Evolutionary conservation across 2,329 filamentous ascomycete species (phyloP), one percentile per base, ranked within the genome.

Genomic region (Aspergillus uvarum): DNA sequence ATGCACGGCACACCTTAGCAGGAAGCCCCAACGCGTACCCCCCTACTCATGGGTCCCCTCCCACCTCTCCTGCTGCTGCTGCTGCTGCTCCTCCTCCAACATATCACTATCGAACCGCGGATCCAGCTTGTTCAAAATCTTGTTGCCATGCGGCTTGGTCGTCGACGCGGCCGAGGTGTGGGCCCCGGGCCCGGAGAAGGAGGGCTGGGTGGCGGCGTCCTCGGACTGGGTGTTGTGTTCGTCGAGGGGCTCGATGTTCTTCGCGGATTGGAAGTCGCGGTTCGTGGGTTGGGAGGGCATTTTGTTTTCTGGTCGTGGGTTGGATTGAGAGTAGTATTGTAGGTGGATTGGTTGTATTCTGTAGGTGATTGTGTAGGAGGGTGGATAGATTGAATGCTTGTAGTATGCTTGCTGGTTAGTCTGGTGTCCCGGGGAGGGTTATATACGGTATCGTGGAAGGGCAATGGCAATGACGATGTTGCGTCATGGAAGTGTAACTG

Each of bases 61-160:
- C 26, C 53, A 11, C 22, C n/a, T 50, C 48, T 26, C 22, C 14
- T 22, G 24, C 24, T 22, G 4, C 16, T 22, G 24, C 24, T 22
- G 4, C 16, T 47, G 42, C 26, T 47, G 21, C 4, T 44, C 21
- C 55, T 58, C 22, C 44, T 58, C 59, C 22, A 60, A 21, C 22
- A 60, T 32, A 32, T 61, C 50, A 14, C 44, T 58, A 4, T 61
- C 35, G n/a, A 49, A 50, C 14, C 59, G 59, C 4, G 55, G 55
- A 35, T 58, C 50, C 11, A 54, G 44, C 32, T 58, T 60, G 55
- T 58, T 58, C 14, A 51, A 3, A 3, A 60, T 10, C 19, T 58
- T 54, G 55, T 31, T 58, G 12, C 54, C 57, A 44, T 58, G 54
- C 4, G 59, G 59, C 26, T 60, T 56, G 32, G 53, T 26, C 2